Base-by-base conservation (phyloP, 768 basidiomycete genomes). In the Tubosaeta sp. region DNA sequence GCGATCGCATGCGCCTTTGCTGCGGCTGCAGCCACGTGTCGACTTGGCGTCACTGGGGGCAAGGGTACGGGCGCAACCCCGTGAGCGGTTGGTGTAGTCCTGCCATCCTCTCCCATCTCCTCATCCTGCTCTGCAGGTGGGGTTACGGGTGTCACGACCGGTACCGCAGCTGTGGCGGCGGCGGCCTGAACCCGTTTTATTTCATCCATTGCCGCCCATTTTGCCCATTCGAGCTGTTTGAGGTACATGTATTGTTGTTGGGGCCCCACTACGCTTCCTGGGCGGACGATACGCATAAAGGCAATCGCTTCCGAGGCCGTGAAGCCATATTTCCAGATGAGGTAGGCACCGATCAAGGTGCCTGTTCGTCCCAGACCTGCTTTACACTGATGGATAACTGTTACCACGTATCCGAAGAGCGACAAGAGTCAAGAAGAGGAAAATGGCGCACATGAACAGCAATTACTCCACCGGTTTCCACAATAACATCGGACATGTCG, bases 241-340 rank as follows among this genome's bases (percentile, higher is more conserved):
- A 91, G 81, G 65, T 94, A 94, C 81, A 96, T 84, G 65, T 90
- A 96, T 67, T 96, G 93, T 64, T 93, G 91, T 58, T 93, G 90
- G 18, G 90, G 90, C 12, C 91, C 91, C 45, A 94, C 92, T 39
- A 94, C 91, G 51, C 86, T 87, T 6, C 94, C 95, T 2, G 96
- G 96, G 40, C 96, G 84, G 49, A 96, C 85, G 59, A 99, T 91
- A 18, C 96, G 87, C 96, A 98, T 98, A 70, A 94, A 97, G 0
- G 88, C 96, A 50, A 98, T 98, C 6, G 88, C 96, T 71, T 98
- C 92, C 45, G 85, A 81, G 1, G 95, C 95, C 16, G 94, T 92
- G 67, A 99, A 99, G 19, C 90, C 91, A 61, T 97, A 95, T 70
- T 97, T 97, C 90, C 96, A 99, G 54, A 96, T 90, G 49, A 99